A percentile compares a stretch with the other conserved stretches of the same genome.
Evolutionary conservation across 768 basidiomycete genomes (phyloP).

Genomic region (Pleurotus citrinopileatus): DNA sequence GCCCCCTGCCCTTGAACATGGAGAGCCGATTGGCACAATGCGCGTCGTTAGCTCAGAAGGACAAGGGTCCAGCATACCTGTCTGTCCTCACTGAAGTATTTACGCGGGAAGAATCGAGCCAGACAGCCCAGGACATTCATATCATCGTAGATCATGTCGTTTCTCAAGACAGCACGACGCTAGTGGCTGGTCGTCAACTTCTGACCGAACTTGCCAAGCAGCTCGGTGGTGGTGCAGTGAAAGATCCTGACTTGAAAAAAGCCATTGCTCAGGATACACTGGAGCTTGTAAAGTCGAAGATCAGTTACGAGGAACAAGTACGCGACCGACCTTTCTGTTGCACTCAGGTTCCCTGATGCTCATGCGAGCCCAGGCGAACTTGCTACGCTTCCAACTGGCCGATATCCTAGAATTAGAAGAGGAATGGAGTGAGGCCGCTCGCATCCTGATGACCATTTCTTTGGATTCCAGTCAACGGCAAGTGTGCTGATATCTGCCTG

Average conservation of each 20-base stretch:
- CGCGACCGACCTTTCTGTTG: slow-evolving; percentile 18
- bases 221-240: slow-evolving; percentile 54
- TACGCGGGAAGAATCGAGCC: slow-evolving; percentile 42
- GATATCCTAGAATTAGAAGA: slow-evolving; percentile 87
- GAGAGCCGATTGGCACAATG: slow-evolving; percentile 65
- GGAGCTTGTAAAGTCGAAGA: slow-evolving; percentile 64
- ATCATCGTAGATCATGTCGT: slow-evolving; percentile 76
- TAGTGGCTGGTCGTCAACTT: slow-evolving; percentile 87
- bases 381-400: slow-evolving; percentile 84
- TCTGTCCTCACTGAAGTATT: slow-evolving; percentile 66
- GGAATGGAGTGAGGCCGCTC: slow-evolving; percentile 92
- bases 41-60: slow-evolving; percentile 70
- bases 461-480: slow-evolving; percentile 88
- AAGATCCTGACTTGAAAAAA: slow-evolving; percentile 58
- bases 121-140: slow-evolving; percentile 57
- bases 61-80: slow-evolving; percentile 76
- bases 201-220: slow-evolving; percentile 79
- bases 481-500: slow-evolving; percentile 15
- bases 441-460: slow-evolving; percentile 88
- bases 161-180: slow-evolving; percentile 76
- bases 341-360: neutral
- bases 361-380: slow-evolving; percentile 61
- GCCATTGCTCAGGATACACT: slow-evolving; percentile 76
- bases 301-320: slow-evolving; percentile 96
- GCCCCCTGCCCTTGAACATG: slow-evolving; percentile 37